Evolutionary conservation across 2,329 filamentous ascomycete genomes (phyloP), one percentile per base, ranked within the genome.

Genomic region (Diaporthe aspalathi): DNA sequence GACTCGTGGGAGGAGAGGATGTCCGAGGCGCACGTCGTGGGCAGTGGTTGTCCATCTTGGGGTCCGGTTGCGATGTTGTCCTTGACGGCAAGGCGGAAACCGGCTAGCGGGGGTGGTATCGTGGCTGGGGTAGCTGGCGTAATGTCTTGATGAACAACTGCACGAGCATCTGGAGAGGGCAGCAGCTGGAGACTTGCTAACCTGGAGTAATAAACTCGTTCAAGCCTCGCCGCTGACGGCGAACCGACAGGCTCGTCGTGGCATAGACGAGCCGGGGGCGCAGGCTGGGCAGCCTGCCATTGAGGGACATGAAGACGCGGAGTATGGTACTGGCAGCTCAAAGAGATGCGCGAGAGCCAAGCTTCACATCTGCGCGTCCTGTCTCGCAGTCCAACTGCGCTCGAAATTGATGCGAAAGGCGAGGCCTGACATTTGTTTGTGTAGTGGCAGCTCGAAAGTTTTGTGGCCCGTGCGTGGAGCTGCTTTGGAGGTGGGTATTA

Each of bases 21-120:
- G 24, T 84, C 84, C 2, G 95, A 98, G 74, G 90, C 93, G 81
- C 94, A 97, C 82, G 95, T 97, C 29, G 95, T 97, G 1, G 88
- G 87, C n/a, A 89, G 81, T 43, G 86, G 82, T 24, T 79, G 79
- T 22, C 65, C 71, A 50, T 73, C 69, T 45, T 54, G 16, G 17
- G 69, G 22, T 16, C 54, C 60, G 0, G 91, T 92, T 67, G 90
- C 88, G 74, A 95, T 94, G 78, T 94, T 95, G 82, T 95, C 93
- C 78, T 95, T 95, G 67, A 94, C 84, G 5, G 91, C 90, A 66
- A 93, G 82, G 40, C 79, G 80, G 73, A 87, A 85, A 14, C 49
- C 32, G 56, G 45, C 17, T 12, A 68, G 68, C 8, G 60, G 47
- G 14, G 12, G 38, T 17, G 54, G 29, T 2, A 16, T 7, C 7